Percentiles rank a stretch among this genome's conserved stretches.
phyloP scores from a whole-genome alignment of 176 grass and related monocot species.

The Microstegium vimineum region DNA sequence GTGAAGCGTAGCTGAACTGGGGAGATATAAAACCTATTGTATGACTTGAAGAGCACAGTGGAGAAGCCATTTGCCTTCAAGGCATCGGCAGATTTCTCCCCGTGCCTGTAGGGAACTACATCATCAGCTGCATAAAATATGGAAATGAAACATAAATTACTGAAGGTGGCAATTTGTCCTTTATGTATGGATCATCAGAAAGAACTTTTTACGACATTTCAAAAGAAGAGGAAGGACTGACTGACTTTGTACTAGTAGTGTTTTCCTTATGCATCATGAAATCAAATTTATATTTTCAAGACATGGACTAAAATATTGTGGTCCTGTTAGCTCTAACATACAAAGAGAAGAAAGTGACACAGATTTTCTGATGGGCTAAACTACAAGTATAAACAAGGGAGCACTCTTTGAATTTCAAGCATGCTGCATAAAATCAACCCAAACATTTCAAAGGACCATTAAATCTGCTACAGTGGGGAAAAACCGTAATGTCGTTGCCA shows the following conservation, averaged over 20 bases:
- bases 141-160: conserved; percentile 1
- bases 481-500: background rate
- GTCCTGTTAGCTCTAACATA: background rate
- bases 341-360: background rate
- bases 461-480: background rate
- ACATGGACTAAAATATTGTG: background rate
- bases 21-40: conserved; percentile 54
- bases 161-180: background rate
- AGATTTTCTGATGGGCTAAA: background rate
- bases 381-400: background rate
- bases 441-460: background rate
- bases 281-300: background rate
- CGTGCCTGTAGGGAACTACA: conserved; percentile 79
- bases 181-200: background rate
- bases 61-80: conserved; percentile 77
- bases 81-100: conserved; percentile 71
- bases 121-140: conserved; percentile 69
- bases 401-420: background rate
- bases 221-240: background rate
- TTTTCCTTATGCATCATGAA: conserved; percentile 1
- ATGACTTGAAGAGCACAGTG: conserved; percentile 77
- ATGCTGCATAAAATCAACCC: background rate
- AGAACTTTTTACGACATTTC: background rate
- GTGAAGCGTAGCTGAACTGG: background rate
- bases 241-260: background rate